These are phyloP conservation scores for Fraxinus latifolia DNA, from an alignment of 305 asterid genomes.

Conservation along the genomic window DNA sequence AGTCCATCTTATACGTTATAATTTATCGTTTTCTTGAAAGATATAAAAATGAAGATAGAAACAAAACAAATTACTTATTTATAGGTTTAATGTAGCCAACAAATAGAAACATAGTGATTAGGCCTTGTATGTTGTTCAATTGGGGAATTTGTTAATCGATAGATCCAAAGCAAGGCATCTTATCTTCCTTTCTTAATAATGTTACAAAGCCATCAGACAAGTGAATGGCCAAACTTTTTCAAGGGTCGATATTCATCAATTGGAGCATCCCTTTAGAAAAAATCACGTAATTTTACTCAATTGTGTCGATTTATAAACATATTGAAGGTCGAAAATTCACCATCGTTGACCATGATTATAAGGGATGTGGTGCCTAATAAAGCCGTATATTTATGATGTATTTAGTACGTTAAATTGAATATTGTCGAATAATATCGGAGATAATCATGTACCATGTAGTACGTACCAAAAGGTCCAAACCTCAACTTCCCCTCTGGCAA, in stretches of 20 bases:
- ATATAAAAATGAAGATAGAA: neutral
- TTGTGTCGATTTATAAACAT: neutral
- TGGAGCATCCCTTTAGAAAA: conserved; percentile 34
- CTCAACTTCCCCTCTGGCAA: neutral
- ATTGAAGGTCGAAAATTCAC: neutral
- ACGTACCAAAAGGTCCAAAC: neutral
- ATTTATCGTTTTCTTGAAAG: neutral
- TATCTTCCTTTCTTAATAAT: conserved; percentile 28
- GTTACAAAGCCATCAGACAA: conserved; percentile 34
- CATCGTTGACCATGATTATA: neutral
- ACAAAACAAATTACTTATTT: neutral
- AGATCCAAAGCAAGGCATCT: conserved; percentile 35
- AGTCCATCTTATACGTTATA: neutral
- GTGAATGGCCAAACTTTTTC: conserved; percentile 41
- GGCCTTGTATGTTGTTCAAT: conserved; percentile 8
- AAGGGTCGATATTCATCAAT: conserved; percentile 31
- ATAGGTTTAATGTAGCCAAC: neutral
- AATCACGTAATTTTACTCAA: neutral
- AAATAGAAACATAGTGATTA: conserved; percentile 12
- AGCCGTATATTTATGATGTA: neutral
- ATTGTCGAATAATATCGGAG: neutral
- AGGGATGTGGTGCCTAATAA: neutral
- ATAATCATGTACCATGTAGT: no score
- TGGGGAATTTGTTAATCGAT: conserved; percentile 23
- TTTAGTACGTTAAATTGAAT: neutral